A percentile compares a stretch with the other conserved stretches of the same genome.
These are phyloP conservation scores for Hanseniaspora mollemarum DNA, from an alignment of 805 yeast genomes.

Conservation along the genomic window DNA sequence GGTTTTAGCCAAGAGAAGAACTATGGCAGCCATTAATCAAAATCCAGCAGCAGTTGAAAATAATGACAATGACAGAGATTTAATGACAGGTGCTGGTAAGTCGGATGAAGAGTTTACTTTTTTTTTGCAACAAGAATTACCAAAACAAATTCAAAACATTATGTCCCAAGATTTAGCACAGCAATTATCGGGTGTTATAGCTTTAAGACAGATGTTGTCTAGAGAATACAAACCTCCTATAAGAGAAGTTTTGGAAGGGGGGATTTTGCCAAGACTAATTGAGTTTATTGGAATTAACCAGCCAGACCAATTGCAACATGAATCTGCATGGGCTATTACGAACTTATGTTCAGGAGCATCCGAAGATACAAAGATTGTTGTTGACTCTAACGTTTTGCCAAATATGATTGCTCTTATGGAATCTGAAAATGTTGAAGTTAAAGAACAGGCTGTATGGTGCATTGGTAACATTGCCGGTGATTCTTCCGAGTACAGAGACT, in stretches of 20 bases:
- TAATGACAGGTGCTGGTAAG: neutral
- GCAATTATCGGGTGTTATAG: slow-evolving; percentile 80
- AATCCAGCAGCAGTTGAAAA: slow-evolving; percentile 39
- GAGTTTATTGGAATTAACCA: slow-evolving; percentile 66
- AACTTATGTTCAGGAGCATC: slow-evolving; percentile 92
- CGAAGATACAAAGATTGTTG: slow-evolving; percentile 80
- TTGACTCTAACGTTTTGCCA: slow-evolving; percentile 90
- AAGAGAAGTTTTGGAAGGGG: slow-evolving; percentile 80
- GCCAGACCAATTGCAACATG: slow-evolving; percentile 81
- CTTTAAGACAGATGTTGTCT: slow-evolving; percentile 84
- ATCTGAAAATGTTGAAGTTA: slow-evolving; percentile 77
- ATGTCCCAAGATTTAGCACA: slow-evolving; percentile 62
- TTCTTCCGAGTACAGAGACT: slow-evolving; percentile 79
- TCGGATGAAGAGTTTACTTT: slow-evolving; percentile 30
- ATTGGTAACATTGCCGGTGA: slow-evolving; percentile 98
- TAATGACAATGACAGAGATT: slow-evolving; percentile 20
- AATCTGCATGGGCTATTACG: slow-evolving; percentile 99
- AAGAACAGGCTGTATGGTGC: slow-evolving; percentile 99
- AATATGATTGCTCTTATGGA: slow-evolving; percentile 69
- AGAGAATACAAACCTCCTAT: slow-evolving; percentile 95
- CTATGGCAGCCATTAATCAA: slow-evolving; percentile 38
- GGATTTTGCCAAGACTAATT: slow-evolving; percentile 86
- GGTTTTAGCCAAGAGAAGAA: slow-evolving; percentile 85
- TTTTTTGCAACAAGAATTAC: slow-evolving; percentile 57
- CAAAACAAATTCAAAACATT: slow-evolving; percentile 73